phyloP scores from a whole-genome alignment of 2,329 filamentous ascomycete genomes.

The Fusarium sulawesiense region DNA sequence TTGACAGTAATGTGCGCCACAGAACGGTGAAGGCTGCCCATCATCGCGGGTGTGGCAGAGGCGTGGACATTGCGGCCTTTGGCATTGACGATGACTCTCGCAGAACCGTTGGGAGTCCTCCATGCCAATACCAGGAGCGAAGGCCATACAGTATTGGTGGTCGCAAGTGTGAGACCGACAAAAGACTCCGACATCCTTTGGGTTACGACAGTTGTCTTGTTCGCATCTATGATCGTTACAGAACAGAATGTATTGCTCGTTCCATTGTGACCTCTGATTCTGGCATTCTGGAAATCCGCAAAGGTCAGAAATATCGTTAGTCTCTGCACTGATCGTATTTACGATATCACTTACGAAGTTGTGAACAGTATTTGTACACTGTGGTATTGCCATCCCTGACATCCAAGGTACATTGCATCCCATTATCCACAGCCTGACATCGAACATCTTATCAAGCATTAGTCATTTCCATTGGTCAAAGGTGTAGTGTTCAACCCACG shows the following conservation, averaged over 20 bases:
- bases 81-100: conserved; percentile 47
- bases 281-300: conserved; percentile 43
- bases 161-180: conserved; percentile 48
- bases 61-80: conserved; percentile 36
- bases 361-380: conserved; percentile 38
- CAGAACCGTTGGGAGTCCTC: conserved; percentile 43
- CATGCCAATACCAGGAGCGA: conserved; percentile 32
- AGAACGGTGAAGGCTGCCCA: conserved; percentile 43
- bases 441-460: conserved; percentile 34
- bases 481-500: conserved; percentile 35
- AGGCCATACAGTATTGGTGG: conserved; percentile 40
- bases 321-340: no score
- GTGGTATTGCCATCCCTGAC: conserved; percentile 36
- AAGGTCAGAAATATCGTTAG: conserved; percentile 39
- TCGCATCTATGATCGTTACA: conserved; percentile 48
- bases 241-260: conserved; percentile 40
- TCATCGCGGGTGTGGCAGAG: conserved; percentile 45
- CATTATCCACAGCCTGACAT: conserved; percentile 43
- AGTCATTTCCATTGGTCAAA: not conserved
- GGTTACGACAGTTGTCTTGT: conserved; percentile 36
- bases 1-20: conserved; percentile 48
- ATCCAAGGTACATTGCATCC: conserved; percentile 36
- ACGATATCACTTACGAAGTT: conserved; percentile 38
- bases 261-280: conserved; percentile 31
- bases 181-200: conserved; percentile 29